Conservation (phyloP, 1,139 yeast species). For the Yamadazyma buinensis region DNA sequence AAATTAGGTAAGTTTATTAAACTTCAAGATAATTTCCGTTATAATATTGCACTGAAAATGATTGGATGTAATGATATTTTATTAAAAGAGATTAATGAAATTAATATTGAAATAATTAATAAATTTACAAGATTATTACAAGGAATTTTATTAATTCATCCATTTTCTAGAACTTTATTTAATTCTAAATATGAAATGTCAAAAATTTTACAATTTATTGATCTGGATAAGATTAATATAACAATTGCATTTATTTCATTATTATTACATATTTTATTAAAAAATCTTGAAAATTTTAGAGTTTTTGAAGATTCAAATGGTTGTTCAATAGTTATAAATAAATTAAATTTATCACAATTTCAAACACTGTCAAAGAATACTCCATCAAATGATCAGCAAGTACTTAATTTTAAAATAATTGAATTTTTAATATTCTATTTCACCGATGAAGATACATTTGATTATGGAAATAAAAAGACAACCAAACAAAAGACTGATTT, state of each 20-base stretch:
- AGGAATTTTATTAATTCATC: slow-evolving; percentile 62
- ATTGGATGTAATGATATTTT: slow-evolving; percentile 23
- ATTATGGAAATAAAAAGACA: slow-evolving; percentile 19
- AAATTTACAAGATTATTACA: slow-evolving; percentile 48
- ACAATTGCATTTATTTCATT: slow-evolving; percentile 50
- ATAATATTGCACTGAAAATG: slow-evolving; percentile 42
- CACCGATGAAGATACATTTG: slow-evolving; percentile 53
- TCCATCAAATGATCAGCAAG: slow-evolving; percentile 26
- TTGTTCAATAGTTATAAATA: slow-evolving; percentile 47
- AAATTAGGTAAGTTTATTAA: slow-evolving; percentile 34
- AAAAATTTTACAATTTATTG: slow-evolving; percentile 24
- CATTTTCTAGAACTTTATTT: slow-evolving; percentile 50
- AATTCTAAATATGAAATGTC: slow-evolving; percentile 29
- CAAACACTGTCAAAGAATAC: slow-evolving; percentile 1
- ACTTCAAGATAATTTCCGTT: slow-evolving; percentile 51
- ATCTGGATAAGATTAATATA: slow-evolving; percentile 15
- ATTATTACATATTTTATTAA: slow-evolving; percentile 57
- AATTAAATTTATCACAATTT: slow-evolving; percentile 22
- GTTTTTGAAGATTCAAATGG: slow-evolving; percentile 61
- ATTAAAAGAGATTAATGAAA: slow-evolving; percentile 7
- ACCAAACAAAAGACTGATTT: slow-evolving; percentile 53
- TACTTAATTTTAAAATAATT: slow-evolving; percentile 55
- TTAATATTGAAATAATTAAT: slow-evolving; percentile 14
- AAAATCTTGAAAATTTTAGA: slow-evolving; percentile 55
- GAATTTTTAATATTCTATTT: slow-evolving; percentile 72